Conservation (phyloP, 164 flowering plant genomes). For the Pachysandra terminalis region DNA sequence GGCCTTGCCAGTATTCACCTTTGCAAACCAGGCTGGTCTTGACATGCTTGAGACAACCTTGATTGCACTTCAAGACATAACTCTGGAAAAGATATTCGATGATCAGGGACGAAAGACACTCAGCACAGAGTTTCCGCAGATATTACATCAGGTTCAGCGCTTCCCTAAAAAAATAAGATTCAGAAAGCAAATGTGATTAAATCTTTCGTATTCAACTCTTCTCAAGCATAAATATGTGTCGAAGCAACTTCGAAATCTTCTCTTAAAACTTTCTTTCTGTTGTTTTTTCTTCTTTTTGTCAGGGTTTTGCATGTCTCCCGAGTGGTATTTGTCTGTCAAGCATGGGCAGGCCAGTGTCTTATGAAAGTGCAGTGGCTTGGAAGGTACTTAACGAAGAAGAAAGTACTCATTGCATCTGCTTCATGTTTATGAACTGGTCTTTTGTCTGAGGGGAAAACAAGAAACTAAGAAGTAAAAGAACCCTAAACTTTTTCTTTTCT, state of each 20-base stretch:
- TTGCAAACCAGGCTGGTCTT: conserved; percentile 86
- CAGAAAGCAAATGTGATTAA: background rate
- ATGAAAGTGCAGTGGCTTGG: conserved; percentile 97
- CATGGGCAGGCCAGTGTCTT: conserved; percentile 97
- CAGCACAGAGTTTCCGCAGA: conserved; percentile 56
- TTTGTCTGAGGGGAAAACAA: conserved; percentile 49
- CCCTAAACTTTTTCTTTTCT: background rate
- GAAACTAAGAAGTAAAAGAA: background rate
- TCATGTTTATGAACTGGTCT: conserved; percentile 95
- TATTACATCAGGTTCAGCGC: conserved; percentile 53
- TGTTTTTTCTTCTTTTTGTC: background rate
- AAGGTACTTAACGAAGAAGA: conserved; percentile 89
- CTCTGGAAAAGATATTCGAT: conserved; percentile 69
- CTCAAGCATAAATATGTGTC: background rate
- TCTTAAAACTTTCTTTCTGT: background rate
- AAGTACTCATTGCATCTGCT: conserved; percentile 81
- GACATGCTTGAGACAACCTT: conserved; percentile 91
- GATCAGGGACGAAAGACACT: conserved; percentile 52
- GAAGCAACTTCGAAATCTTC: background rate
- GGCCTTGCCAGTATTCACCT: conserved; percentile 73
- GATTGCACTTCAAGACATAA: conserved; percentile 69
- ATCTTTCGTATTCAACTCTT: background rate
- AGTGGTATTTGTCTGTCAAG: conserved; percentile 89
- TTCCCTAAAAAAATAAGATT: background rate
- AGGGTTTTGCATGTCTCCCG: conserved; percentile 90